These are phyloP conservation scores for Rutstroemia sydowiana DNA, from an alignment of 2,329 filamentous ascomycete genomes.

Conservation along the genomic window DNA sequence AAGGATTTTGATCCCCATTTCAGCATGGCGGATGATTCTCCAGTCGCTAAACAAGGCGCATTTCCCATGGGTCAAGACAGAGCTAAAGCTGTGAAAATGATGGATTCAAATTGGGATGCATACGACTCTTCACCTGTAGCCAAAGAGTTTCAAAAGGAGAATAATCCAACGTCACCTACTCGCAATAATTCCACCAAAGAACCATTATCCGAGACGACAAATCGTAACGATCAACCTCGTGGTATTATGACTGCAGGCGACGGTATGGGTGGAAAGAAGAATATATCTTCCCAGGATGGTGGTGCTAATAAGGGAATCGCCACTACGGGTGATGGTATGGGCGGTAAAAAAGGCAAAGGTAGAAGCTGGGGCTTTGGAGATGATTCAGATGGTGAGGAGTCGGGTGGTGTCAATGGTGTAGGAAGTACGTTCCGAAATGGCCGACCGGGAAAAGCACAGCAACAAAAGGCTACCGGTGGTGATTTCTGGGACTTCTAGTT, in stretches of 20 bases:
- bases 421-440: slow-evolving; percentile 20
- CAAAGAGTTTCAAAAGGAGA: slow-evolving; percentile 32
- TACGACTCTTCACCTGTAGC: slow-evolving; percentile 48
- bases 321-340: slow-evolving; percentile 49
- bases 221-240: slow-evolving; percentile 16
- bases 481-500: slow-evolving; percentile 33
- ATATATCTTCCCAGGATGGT: slow-evolving; percentile 6
- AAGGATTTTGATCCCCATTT: slow-evolving; percentile 78
- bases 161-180: slow-evolving; percentile 13
- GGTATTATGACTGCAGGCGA: slow-evolving; percentile 39
- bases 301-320: slow-evolving; percentile 21
- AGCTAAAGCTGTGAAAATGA: slow-evolving; percentile 65
- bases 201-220: slow-evolving; percentile 14
- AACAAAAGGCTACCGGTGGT: slow-evolving; percentile 26
- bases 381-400: slow-evolving; percentile 39
- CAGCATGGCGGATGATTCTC: slow-evolving; percentile 62
- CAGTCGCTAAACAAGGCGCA: slow-evolving; percentile 37
- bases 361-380: slow-evolving; percentile 50
- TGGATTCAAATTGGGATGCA: slow-evolving; percentile 56
- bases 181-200: background rate
- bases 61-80: slow-evolving; percentile 48
- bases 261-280: slow-evolving; percentile 47
- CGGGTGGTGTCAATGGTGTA: slow-evolving; percentile 16
- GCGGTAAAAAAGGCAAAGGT: slow-evolving; percentile 35
- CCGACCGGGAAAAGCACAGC: slow-evolving; percentile 23